phyloP scores from a whole-genome alignment of 805 yeast species.

The Saccharomycopsis fermentans region DNA sequence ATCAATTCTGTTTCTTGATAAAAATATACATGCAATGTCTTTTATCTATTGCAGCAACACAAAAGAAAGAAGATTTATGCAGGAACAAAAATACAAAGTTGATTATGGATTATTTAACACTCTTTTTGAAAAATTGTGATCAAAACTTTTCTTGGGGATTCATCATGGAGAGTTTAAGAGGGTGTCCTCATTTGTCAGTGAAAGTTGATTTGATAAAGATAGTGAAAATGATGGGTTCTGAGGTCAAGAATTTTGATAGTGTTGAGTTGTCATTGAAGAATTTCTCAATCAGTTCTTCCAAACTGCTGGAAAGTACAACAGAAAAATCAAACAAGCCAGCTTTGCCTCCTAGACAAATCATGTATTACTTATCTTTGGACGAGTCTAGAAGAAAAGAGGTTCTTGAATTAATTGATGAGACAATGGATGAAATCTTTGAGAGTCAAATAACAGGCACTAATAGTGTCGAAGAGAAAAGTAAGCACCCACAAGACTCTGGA shows the following conservation, averaged over 20 bases:
- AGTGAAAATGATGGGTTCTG: constrained; percentile 53
- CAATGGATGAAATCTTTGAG: constrained; percentile 30
- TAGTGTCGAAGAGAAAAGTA: constrained; percentile 4
- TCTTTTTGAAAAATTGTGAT: constrained; percentile 47
- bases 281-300: background rate
- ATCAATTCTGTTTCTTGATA: background rate
- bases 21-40: constrained; percentile 21
- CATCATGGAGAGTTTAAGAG: constrained; percentile 49
- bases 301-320: constrained; percentile 1
- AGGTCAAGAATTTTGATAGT: constrained; percentile 20
- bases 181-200: constrained; percentile 56
- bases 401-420: constrained; percentile 31
- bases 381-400: constrained; percentile 34
- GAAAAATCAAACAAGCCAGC: constrained; percentile 21
- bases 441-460: background rate
- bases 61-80: constrained; percentile 20
- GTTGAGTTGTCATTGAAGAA: constrained; percentile 1
- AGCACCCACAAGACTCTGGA: constrained; percentile 18
- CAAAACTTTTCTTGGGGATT: constrained; percentile 51
- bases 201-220: constrained; percentile 55
- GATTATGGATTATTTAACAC: constrained; percentile 52
- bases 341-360: constrained; percentile 31
- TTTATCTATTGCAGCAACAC: constrained; percentile 21
- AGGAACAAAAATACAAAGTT: constrained; percentile 20
- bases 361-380: constrained; percentile 34